Evolutionary conservation across 768 basidiomycete species (phyloP), one percentile per base, ranked within the genome.

Genomic region (Tulasnella sp.): DNA sequence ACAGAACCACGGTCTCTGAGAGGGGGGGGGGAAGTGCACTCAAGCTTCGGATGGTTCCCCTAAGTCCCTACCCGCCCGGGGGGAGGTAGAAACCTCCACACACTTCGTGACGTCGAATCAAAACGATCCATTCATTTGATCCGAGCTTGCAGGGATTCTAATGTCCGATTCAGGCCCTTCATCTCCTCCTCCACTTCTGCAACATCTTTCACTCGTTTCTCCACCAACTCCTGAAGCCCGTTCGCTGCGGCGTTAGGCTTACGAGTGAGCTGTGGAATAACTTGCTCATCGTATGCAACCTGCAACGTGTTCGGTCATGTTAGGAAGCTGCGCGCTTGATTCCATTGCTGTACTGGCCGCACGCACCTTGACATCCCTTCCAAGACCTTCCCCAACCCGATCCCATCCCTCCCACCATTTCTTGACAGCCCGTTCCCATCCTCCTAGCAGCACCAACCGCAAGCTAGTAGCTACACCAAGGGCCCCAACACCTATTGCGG

Each of bases 401-500:
- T 82, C 83, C 87, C 90, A 92, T 83, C 94, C 92, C 76, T 89
- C 87, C 89, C 89, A 88, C 92, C 93, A 95, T 80, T 85, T 86
- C 78, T 84, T 86, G 84, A 92, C 92, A 3, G 90, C 90, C 81
- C 87, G 89, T 79, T 93, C 92, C 92, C 93, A 94, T 80, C 86
- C 87, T 18, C 89, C 88, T 7, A 92, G 86, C 27, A 68, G 31
- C 1, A 88, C 89, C 91, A 91, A 93, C 58, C 92, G 86, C 58
- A 93, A 80, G 71, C 90, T 88, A 3, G 85, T 82, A 8, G 88
- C 83, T 0, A 88, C 86, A 27, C 87, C 85, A 16, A 95, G 83
- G 77, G 88, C 86, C 18, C 92, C 92, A 0, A 89, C 84, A 2
- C 91, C 92, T 38, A 91, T 83, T 1, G 91, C 90, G 2, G 91